Base-by-base conservation (phyloP, 441 rosid genomes). In the Gossypium laxum region DNA sequence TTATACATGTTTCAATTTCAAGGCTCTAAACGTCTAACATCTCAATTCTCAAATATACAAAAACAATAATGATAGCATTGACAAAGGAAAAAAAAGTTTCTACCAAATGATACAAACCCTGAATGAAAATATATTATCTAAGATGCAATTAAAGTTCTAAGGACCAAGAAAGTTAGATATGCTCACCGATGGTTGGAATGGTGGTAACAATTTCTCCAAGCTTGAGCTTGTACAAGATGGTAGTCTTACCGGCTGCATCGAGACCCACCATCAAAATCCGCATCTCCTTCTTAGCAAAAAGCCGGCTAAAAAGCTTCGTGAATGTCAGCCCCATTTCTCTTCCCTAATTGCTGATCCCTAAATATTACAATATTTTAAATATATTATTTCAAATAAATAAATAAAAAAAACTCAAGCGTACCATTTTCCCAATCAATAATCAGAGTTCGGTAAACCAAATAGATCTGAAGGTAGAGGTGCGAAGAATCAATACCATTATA, bases 201-300 rank as follows among this genome's bases (percentile, higher is more conserved):
- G 93, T 90, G 75, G 96, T 90, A 78, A 88, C 96, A 32, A 90
- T 87, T 82, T 91, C 96, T 45, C 96, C 94, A 12, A 91, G 97
- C 84, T 89, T 89, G 80, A 91, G 89, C 86, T 89, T 91, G 84
- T 91, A 89, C 75, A 91, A 70, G 47, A 91, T 91, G 48, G 97
- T 91, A 51, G 95, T 91, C 85, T 91, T 91, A 85, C 97, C 97
- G 80, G 97, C 95, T 24, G 97, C 97, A 80, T 91, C 97, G 60
- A 91, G 95, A 80, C 97, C 97, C 55, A 91, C 92, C 97, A 91
- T 91, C 83, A 91, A 85, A 83, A 91, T 91, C 58, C 97, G 41
- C 90, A 91, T 89, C 82, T 91, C 97, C 76, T 79, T 89, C 88
- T 89, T 91, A 64, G 95, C 95, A 78, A 91, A 91, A 47, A 91